phyloP scores from a whole-genome alignment of 441 rosid genomes.

The Pelargonium cotyledonis region DNA sequence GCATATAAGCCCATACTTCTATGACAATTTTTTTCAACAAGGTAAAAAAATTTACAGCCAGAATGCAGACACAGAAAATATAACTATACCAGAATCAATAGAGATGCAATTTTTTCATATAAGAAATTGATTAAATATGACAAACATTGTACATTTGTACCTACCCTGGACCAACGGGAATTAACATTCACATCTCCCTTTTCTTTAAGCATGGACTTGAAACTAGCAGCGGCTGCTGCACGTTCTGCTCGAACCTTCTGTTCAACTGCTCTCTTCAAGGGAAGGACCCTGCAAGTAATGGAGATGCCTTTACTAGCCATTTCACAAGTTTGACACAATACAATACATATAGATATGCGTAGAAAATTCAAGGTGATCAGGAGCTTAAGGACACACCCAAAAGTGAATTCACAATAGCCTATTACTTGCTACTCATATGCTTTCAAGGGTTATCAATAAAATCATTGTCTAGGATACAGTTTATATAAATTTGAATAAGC shows the following conservation, averaged over 20 bases:
- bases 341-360: constrained; percentile 9
- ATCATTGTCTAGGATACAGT: constrained; percentile 24
- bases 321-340: not conserved
- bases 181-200: constrained; percentile 52
- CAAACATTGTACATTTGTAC: constrained; percentile 17
- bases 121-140: not conserved
- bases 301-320: constrained; percentile 13
- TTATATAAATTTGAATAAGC: constrained; percentile 19
- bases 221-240: constrained; percentile 58
- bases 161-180: constrained; percentile 94
- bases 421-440: constrained; percentile 31
- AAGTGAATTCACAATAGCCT: constrained; percentile 29
- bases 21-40: not conserved
- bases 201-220: constrained; percentile 82
- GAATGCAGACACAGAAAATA: not conserved
- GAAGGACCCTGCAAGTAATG: constrained; percentile 50
- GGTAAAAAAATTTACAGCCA: not conserved
- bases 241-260: constrained; percentile 75
- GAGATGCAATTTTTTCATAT: not conserved
- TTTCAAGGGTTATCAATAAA: constrained; percentile 31
- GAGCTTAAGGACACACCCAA: constrained; percentile 29
- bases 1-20: not conserved
- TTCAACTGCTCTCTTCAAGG: constrained; percentile 68
- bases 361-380: constrained; percentile 27
- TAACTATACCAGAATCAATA: not conserved